Base-by-base conservation (phyloP, 2,329 filamentous ascomycete genomes). In the Tolypocladium paradoxum region DNA sequence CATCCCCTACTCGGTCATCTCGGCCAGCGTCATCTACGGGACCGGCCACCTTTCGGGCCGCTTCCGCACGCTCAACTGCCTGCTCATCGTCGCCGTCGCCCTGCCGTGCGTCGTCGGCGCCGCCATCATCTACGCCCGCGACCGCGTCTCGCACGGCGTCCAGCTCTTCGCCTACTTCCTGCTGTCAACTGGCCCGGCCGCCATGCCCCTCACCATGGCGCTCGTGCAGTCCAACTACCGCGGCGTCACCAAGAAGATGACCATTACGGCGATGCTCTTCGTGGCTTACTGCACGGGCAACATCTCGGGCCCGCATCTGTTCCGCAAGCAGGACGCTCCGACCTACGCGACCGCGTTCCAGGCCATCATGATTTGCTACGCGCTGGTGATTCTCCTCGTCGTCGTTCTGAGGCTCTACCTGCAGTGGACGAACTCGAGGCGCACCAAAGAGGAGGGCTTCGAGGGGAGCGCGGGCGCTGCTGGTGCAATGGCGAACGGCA, bases 161-260 rank as follows among this genome's bases (percentile, higher is more conserved):
- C 75, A 79, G 55, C 71, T 83, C 0, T 73, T 82, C 34, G 79
- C 76, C 3, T 83, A 82, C 64, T 83, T 82, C 59, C 64, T 82
- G 11, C 69, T 83, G 4, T 74, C 75, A 1, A 74, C 76, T 0
- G 78, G 78, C 0, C 75, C 79, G 0, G 70, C 76, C 0, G 75
- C 75, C 2, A 72, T 83, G 65, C 79, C 80, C 0, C 70, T 83
- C 1, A 72, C 73, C 12, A 71, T 82, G 65, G 74, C 78, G 0
- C 72, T 82, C 0, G 74, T 81, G 4, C 76, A 78, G 60, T 71
- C 76, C 18, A 82, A 82, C 60, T 78, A 75, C 57, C 72, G 74
- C 14, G 79, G 79, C 18, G 75, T 79, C 22, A 80, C 78, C 34
- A 82, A 82, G 69, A 82, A 81, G 64, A 78, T 79, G 72, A 80